Evolutionary conservation across 805 yeast genomes (phyloP).

Genomic region (Myxozyma neglecta): DNA sequence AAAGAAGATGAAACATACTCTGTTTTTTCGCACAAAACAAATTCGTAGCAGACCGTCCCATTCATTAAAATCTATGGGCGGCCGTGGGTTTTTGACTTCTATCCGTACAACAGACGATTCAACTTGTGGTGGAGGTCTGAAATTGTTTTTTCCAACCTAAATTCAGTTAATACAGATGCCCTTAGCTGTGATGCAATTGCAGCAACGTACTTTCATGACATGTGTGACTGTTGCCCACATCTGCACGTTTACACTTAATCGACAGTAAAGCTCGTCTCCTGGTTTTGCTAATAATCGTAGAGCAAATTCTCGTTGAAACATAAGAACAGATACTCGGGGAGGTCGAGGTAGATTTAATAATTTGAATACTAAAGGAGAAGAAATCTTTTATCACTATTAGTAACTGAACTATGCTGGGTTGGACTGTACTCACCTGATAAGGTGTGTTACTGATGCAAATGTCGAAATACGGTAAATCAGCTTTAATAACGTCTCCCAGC

Average conservation of each 20-base stretch:
- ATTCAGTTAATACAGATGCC: neutral
- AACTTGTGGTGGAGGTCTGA: constrained; percentile 97
- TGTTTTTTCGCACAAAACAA: constrained; percentile 88
- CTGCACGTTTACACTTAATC: constrained; percentile 94
- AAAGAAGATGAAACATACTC: constrained; percentile 36
- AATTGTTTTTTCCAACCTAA: constrained; percentile 85
- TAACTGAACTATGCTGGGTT: neutral
- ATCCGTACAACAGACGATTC: constrained; percentile 94
- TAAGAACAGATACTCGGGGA: constrained; percentile 89
- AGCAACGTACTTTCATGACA: constrained; percentile 66
- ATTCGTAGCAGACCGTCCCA: constrained; percentile 96
- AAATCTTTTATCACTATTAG: constrained; percentile 47
- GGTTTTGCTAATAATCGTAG: constrained; percentile 90
- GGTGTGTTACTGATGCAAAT: constrained; percentile 97
- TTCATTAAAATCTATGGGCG: constrained; percentile 88
- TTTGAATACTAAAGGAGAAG: constrained; percentile 94
- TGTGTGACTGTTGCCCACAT: constrained; percentile 99
- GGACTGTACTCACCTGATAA: constrained; percentile 55
- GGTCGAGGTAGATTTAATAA: constrained; percentile 87
- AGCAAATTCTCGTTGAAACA: constrained; percentile 98
- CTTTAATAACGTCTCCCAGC: constrained; percentile 93
- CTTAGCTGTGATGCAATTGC: neutral
- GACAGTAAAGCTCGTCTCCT: constrained; percentile 90
- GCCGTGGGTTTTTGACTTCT: constrained; percentile 89
- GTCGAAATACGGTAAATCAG: constrained; percentile 92